Conservation (phyloP, 352 stramenopile species). For the Globisporangium echinulatum region DNA sequence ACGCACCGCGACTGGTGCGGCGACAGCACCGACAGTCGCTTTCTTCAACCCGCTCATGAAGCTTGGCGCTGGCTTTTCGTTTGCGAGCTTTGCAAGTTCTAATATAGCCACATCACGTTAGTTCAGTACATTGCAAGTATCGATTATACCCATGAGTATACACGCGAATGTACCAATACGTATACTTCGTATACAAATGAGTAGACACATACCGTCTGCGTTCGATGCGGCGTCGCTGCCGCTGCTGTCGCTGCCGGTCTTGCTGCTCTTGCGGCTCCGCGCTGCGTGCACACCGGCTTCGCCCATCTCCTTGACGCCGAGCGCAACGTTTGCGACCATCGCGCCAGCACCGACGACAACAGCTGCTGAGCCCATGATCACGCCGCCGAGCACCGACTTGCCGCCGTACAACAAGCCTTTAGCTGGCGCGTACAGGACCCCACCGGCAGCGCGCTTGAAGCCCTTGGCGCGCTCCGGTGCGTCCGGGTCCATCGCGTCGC, state of each 20-base stretch:
- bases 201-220: constrained; percentile 7
- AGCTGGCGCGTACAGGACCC: constrained; percentile 72
- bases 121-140: neutral
- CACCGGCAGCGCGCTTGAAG: constrained; percentile 66
- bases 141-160: too few species aligned
- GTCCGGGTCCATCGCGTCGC: constrained; percentile 79
- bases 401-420: constrained; percentile 82
- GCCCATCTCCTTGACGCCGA: constrained; percentile 85
- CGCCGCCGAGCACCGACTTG: constrained; percentile 73
- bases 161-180: neutral
- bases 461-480: constrained; percentile 73
- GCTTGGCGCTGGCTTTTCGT: constrained; percentile 65
- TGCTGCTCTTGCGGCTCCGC: constrained; percentile 51
- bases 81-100: constrained; percentile 19
- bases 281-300: constrained; percentile 75
- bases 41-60: constrained; percentile 86
- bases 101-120: neutral
- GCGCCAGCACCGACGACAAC: constrained; percentile 68
- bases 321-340: constrained; percentile 78
- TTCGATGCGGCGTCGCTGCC: constrained; percentile 12
- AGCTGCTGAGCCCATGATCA: constrained; percentile 80
- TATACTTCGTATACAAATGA: neutral
- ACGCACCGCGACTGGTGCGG: constrained; percentile 72
- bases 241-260: constrained; percentile 34
- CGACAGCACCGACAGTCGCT: constrained; percentile 73